These are phyloP conservation scores for Roridomyces roridus DNA, from an alignment of 768 basidiomycete species.

Conservation along the genomic window DNA sequence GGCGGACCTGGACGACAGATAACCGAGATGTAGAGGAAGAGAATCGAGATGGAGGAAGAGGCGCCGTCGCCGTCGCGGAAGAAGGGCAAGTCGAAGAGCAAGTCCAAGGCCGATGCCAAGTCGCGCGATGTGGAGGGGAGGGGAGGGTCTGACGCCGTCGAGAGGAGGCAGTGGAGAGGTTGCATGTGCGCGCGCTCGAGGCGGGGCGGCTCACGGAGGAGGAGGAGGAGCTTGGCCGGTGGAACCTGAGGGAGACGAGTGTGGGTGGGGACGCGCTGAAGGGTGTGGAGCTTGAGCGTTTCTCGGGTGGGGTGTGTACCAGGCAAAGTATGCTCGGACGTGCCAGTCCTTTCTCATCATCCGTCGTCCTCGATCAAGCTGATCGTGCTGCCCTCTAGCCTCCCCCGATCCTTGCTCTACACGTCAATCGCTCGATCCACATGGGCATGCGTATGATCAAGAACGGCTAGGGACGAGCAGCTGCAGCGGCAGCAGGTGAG, in stretches of 20 bases:
- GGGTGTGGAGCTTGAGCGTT: slow-evolving; percentile 81
- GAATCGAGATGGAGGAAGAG: too few relatives aligned
- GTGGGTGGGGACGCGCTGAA: slow-evolving; percentile 46
- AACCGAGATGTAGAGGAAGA: not conserved
- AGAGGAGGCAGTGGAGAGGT: slow-evolving; percentile 65
- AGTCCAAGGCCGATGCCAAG: slow-evolving; percentile 15
- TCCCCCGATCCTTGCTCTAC: too few relatives aligned
- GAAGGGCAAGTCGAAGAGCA: not conserved
- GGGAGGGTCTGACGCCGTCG: slow-evolving; percentile 63
- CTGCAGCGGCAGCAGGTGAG: too few relatives aligned
- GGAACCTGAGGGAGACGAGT: not conserved
- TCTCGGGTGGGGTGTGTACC: slow-evolving; percentile 77
- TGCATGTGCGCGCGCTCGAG: slow-evolving; percentile 69
- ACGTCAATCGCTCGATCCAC: too few relatives aligned
- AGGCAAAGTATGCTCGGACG: slow-evolving; percentile 94
- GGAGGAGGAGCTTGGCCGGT: slow-evolving; percentile 18
- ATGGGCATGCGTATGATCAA: too few relatives aligned
- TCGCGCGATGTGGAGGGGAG: slow-evolving; percentile 32
- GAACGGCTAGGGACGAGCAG: too few relatives aligned
- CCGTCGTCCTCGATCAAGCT: not conserved
- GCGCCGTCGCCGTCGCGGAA: not conserved
- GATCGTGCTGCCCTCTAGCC: too few relatives aligned
- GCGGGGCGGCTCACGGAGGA: slow-evolving; percentile 88
- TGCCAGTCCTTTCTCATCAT: slow-evolving; percentile 48
- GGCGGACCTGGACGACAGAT: not conserved